These are phyloP conservation scores for Biscutella laevigata DNA, from an alignment of 441 rosid species.

Conservation along the genomic window DNA sequence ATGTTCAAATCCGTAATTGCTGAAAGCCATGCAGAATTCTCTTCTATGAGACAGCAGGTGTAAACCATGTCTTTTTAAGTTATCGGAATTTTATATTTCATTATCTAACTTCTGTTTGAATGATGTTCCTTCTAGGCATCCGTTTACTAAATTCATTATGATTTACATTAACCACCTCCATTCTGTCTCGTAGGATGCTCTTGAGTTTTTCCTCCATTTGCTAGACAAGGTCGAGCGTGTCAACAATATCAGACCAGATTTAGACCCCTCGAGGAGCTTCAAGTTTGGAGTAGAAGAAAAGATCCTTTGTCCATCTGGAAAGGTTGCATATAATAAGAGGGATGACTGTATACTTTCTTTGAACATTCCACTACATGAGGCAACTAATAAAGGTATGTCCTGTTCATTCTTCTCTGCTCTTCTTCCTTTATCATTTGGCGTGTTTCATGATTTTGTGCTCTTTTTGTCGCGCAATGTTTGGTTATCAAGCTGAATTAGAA, in stretches of 20 bases:
- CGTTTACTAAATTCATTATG: neutral
- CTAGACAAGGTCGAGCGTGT: constrained; percentile 86
- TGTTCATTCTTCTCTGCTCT: constrained; percentile 6
- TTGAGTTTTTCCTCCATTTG: constrained; percentile 88
- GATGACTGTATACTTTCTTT: constrained; percentile 81
- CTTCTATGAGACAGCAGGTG: constrained; percentile 98
- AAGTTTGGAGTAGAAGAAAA: constrained; percentile 96
- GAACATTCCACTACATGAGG: constrained; percentile 84
- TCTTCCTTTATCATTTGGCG: constrained; percentile 4
- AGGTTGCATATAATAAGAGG: constrained; percentile 81
- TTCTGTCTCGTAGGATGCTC: constrained; percentile 64
- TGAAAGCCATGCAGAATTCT: constrained; percentile 88
- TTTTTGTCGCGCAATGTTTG: constrained; percentile 19
- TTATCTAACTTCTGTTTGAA: neutral
- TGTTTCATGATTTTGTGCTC: constrained; percentile 3
- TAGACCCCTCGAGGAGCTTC: constrained; percentile 82
- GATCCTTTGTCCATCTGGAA: constrained; percentile 79
- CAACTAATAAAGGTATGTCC: constrained; percentile 65
- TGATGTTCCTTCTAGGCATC: neutral
- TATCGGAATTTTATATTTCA: neutral
- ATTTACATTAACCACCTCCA: constrained; percentile 8
- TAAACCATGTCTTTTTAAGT: constrained; percentile 1
- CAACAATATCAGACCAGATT: constrained; percentile 46
- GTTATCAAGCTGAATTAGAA: constrained; percentile 52
- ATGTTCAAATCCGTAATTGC: constrained; percentile 93